phyloP scores from a whole-genome alignment of 164 flowering plant species.

The Stephania cephalantha region DNA sequence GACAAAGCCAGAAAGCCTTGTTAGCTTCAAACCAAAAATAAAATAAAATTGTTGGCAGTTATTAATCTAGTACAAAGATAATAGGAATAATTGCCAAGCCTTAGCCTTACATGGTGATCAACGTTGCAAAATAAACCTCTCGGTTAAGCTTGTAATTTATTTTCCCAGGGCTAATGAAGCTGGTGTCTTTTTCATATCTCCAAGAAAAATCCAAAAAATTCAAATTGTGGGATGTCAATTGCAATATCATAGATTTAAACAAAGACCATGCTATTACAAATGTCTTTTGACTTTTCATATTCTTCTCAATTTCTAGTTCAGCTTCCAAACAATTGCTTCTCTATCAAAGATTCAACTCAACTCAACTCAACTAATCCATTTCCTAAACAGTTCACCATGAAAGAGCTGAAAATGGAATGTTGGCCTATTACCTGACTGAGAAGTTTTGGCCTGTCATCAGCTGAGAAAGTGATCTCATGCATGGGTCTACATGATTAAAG shows the following conservation, averaged over 20 bases:
- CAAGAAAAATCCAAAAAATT: not conserved
- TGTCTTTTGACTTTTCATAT: not conserved
- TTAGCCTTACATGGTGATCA: not conserved
- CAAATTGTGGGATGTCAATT: not conserved
- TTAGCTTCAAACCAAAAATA: too few relatives aligned
- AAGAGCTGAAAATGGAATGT: not conserved
- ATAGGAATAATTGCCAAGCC: not conserved
- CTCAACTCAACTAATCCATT: not conserved
- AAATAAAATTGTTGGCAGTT: not conserved
- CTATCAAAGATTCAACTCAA: not conserved
- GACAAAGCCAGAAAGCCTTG: too few relatives aligned
- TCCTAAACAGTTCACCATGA: not conserved
- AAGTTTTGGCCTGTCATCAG: slow-evolving; percentile 35
- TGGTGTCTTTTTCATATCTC: not conserved
- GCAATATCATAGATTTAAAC: not conserved
- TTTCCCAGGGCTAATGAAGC: too few relatives aligned
- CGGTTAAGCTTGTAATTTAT: too few relatives aligned
- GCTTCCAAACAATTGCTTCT: not conserved
- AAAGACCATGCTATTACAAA: not conserved
- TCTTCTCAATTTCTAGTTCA: not conserved
- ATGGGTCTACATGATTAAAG: slow-evolving; percentile 27
- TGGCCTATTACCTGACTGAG: slow-evolving; percentile 28
- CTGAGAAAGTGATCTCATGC: slow-evolving; percentile 38
- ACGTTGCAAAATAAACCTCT: too few relatives aligned
- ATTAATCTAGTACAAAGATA: not conserved